Conservation (phyloP, 257 asterid species). For the Craterostigma plantagineum region DNA sequence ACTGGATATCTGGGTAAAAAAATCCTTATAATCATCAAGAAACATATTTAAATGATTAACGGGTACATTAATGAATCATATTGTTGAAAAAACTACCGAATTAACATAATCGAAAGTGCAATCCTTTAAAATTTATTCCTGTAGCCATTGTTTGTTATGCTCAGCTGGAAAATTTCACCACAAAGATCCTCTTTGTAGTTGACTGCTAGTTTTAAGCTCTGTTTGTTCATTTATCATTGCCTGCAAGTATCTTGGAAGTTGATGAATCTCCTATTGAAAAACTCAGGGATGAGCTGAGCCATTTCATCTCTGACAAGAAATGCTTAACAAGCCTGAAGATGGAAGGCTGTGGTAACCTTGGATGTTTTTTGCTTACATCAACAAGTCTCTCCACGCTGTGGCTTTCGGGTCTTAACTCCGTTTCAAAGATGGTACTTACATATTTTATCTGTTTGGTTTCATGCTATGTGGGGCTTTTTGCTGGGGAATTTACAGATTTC, state of each 20-base stretch:
- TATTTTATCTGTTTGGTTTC: not conserved
- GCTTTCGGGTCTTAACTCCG: slow-evolving; percentile 80
- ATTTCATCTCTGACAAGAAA: slow-evolving; percentile 64
- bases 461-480: not conserved
- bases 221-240: too few relatives aligned
- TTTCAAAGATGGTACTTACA: slow-evolving; percentile 53
- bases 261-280: not conserved
- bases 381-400: slow-evolving; percentile 50
- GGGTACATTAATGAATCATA: not conserved
- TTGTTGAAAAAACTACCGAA: too few relatives aligned
- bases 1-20: slow-evolving; percentile 94
- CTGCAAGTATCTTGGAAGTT: too few relatives aligned
- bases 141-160: too few relatives aligned
- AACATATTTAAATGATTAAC: too few relatives aligned
- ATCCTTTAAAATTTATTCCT: too few relatives aligned
- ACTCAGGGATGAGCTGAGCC: slow-evolving; percentile 79
- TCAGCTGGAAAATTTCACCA: too few relatives aligned
- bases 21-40: not conserved
- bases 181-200: too few relatives aligned
- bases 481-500: not conserved
- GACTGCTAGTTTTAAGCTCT: too few relatives aligned
- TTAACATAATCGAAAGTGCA: too few relatives aligned
- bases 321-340: slow-evolving; percentile 69
- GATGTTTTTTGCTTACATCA: slow-evolving; percentile 53
- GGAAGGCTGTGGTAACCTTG: slow-evolving; percentile 90